Conservation (phyloP, 2,329 filamentous ascomycete genomes). For the Sporothrix protearum region DNA sequence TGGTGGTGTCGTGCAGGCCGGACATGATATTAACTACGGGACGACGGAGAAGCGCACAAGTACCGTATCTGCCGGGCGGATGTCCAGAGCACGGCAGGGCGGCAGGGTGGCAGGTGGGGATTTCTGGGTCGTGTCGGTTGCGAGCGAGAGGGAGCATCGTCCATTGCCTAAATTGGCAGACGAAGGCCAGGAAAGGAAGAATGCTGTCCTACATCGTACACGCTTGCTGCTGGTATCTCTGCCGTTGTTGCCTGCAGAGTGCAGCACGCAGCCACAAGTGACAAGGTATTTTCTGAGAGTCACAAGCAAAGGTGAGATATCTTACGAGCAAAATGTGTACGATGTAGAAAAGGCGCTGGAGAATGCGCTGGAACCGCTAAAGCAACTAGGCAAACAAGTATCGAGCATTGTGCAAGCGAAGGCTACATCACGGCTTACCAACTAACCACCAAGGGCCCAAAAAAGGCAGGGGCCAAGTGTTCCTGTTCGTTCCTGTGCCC, state of each 20-base stretch:
- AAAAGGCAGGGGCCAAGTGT: conserved; percentile 13
- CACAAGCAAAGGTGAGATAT: not conserved
- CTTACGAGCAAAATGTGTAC: not conserved
- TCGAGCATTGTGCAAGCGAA: not conserved
- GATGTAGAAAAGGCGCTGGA: too few species aligned
- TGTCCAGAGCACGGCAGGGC: conserved; percentile 6
- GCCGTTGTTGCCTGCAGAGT: not conserved
- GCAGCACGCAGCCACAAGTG: not conserved
- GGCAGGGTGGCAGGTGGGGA: not conserved
- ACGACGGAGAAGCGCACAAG: not conserved
- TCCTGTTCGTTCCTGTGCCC: not conserved
- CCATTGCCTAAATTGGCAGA: not conserved
- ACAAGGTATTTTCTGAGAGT: not conserved
- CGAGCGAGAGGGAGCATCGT: not conserved
- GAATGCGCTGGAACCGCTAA: not conserved
- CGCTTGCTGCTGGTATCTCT: not conserved
- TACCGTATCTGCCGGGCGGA: conserved; percentile 19
- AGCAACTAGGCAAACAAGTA: not conserved
- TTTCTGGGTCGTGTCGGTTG: not conserved
- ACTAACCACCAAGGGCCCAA: not conserved
- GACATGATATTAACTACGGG: conserved; percentile 8
- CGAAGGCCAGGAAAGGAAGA: conserved; percentile 15
- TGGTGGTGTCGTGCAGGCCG: conserved; percentile 2
- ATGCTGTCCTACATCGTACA: not conserved
- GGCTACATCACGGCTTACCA: conserved; percentile 14